A percentile compares a stretch with the other conserved stretches of the same genome.
phyloP scores from a whole-genome alignment of 108 stramenopile genomes.

The Cyclotella cryptica region DNA sequence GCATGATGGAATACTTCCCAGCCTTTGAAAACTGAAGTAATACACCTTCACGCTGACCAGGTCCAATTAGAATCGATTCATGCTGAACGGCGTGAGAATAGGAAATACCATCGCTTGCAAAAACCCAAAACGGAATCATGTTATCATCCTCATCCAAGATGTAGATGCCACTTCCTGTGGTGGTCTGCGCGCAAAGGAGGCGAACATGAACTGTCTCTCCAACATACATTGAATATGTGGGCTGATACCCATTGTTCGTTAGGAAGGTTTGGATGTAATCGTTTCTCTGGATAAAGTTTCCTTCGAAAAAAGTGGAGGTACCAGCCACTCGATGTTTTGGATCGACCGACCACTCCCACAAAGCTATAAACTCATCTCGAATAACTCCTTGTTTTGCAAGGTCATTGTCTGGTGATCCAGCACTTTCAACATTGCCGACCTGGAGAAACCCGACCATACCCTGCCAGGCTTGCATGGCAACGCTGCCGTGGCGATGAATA shows the following conservation, averaged over 20 bases:
- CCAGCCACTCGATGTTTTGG: not conserved
- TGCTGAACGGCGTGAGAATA: not conserved
- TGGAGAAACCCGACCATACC: slow-evolving; percentile 3
- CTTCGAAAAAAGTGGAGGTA: not conserved
- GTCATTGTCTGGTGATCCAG: slow-evolving; percentile 1
- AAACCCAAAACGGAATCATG: not conserved
- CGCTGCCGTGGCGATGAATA: slow-evolving; percentile 1
- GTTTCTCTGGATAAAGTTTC: not conserved
- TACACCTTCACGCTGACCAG: slow-evolving; percentile 1
- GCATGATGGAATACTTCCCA: not conserved
- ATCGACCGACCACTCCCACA: slow-evolving; percentile 2
- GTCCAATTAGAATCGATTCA: not conserved
- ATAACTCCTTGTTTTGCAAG: slow-evolving; percentile 4
- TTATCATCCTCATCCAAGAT: not conserved
- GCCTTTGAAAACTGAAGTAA: not conserved
- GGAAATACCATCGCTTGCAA: not conserved
- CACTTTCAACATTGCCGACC: not conserved
- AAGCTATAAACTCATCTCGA: not conserved
- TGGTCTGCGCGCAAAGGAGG: not conserved
- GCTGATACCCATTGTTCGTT: slow-evolving; percentile 5
- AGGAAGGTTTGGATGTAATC: slow-evolving; percentile 1
- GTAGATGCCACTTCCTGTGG: slow-evolving; percentile 5
- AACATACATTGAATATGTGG: not conserved
- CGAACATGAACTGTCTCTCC: not conserved
- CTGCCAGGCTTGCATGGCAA: slow-evolving; percentile 4